Percentiles rank a stretch among this genome's conserved stretches.
Evolutionary conservation across 2,329 filamentous ascomycete species (phyloP).

Genomic region (Aureobasidium musti): DNA sequence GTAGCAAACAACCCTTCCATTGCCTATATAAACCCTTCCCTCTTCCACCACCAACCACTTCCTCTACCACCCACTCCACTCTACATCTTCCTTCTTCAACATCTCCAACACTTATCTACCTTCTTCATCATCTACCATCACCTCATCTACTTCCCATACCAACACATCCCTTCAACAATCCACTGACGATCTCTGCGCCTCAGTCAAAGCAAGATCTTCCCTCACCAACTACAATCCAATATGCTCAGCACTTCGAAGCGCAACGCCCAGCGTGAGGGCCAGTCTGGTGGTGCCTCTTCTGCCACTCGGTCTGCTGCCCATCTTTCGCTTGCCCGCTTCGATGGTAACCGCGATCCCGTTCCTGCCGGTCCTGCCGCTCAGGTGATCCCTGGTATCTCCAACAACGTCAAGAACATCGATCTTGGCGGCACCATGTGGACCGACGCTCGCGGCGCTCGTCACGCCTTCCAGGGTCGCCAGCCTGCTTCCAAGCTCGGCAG

Average conservation of each 20-base stretch:
- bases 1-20: slow-evolving; percentile 17
- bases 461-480: slow-evolving; percentile 38
- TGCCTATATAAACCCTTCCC: slow-evolving; percentile 11
- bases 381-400: slow-evolving; percentile 14
- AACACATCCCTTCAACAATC: not conserved
- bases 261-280: slow-evolving; percentile 10
- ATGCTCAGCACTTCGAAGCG: slow-evolving; percentile 5
- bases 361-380: not conserved
- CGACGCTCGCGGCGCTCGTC: slow-evolving; percentile 34
- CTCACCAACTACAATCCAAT: not conserved
- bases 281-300: not conserved
- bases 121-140: slow-evolving; percentile 14
- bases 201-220: not conserved
- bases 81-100: not conserved
- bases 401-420: slow-evolving; percentile 37
- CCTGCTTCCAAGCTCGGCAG: slow-evolving; percentile 46
- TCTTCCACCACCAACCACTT: slow-evolving; percentile 13
- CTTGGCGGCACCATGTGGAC: slow-evolving; percentile 37
- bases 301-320: not conserved
- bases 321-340: slow-evolving; percentile 22
- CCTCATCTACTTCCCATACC: not conserved
- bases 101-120: slow-evolving; percentile 11
- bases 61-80: slow-evolving; percentile 24
- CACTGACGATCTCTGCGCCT: slow-evolving; percentile 7
- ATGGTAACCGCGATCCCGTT: slow-evolving; percentile 33